Base-by-base conservation (phyloP, 306 rosid genomes). In the Dicorynia guianensis region DNA sequence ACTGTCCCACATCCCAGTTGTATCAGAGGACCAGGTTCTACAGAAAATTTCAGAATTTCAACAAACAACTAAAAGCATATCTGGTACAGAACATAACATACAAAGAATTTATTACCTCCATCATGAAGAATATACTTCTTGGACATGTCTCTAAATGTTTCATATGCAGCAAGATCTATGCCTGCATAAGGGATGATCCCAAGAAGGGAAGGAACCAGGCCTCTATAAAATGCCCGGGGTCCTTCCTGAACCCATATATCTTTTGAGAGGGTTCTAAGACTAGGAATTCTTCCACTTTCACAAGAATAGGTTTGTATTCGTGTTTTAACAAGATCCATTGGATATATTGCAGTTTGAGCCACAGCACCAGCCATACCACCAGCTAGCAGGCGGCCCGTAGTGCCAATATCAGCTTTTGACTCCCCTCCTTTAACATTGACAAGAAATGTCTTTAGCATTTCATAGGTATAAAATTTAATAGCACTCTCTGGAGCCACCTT, bases 401-500 rank as follows among this genome's bases (percentile, higher is more conserved):
- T 69, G 75, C 98, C 98, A 67, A 94, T 58, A 65, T 80, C 87
- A 36, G 78, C 81, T 71, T 90, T 85, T 13, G 44, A 53, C 63
- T 76, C 95, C 68, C 38, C 85, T 46, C 90, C 97, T 76, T 68
- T 86, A 72, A 71, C 73, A 50, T 87, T 74, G 8, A 54, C 86
- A 75, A 94, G 85, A 55, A 82, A 76, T 47, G 70, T 75, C 71
- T 94, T 94, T 73, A 91, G 65, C 91, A 84, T 82, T 87, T 94
- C 98, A 42, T 90, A 91, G 13, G 88, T 81, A 72, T 90, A 90
- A 80, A 94, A 94, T 85, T 79, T 91, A 78, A 94, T 90, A 70
- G 98, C 98, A 80, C 97, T 94, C 81, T 94, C 97, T 36, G 95
- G 98, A 68, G 98, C 96, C 70, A 94, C 98, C 86, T 94, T 94